Conservation (phyloP, 176 grass and related monocot genomes). For the Oryza glumipatula region DNA sequence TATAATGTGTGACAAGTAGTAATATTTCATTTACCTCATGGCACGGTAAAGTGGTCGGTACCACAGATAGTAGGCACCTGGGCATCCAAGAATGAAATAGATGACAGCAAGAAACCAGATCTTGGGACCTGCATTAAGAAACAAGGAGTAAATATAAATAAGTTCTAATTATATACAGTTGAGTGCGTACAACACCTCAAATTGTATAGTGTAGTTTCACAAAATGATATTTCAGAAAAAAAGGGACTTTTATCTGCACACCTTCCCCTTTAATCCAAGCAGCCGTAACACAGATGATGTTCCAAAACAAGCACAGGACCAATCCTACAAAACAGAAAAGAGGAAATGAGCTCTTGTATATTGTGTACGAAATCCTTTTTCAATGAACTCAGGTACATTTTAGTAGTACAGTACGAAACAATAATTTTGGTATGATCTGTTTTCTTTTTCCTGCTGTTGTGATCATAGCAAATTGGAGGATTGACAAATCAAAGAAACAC, state of each 20-base stretch:
- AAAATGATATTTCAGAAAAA: not conserved
- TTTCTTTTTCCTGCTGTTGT: not conserved
- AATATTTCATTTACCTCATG: conserved; percentile 52
- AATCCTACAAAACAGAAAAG: conserved; percentile 44
- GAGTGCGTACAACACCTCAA: not conserved
- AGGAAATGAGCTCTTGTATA: not conserved
- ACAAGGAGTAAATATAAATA: not conserved
- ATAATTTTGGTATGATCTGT: not conserved
- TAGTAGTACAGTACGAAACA: not conserved
- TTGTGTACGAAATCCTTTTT: not conserved
- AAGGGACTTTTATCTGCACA: not conserved
- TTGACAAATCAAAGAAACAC: not conserved
- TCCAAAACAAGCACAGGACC: conserved; percentile 66
- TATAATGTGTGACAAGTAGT: not conserved
- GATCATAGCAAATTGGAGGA: not conserved
- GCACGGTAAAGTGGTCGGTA: conserved; percentile 77
- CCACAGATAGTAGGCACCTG: conserved; percentile 69
- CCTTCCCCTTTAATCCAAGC: conserved; percentile 73
- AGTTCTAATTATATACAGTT: not conserved
- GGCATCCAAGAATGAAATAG: conserved; percentile 77
- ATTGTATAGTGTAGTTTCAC: not conserved
- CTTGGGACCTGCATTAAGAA: conserved; percentile 61
- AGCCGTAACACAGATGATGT: conserved; percentile 58
- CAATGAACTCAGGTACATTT: not conserved
- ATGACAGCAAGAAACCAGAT: conserved; percentile 78